Base-by-base conservation (phyloP, 208 protist genomes). In the Naegleria fowleri region DNA sequence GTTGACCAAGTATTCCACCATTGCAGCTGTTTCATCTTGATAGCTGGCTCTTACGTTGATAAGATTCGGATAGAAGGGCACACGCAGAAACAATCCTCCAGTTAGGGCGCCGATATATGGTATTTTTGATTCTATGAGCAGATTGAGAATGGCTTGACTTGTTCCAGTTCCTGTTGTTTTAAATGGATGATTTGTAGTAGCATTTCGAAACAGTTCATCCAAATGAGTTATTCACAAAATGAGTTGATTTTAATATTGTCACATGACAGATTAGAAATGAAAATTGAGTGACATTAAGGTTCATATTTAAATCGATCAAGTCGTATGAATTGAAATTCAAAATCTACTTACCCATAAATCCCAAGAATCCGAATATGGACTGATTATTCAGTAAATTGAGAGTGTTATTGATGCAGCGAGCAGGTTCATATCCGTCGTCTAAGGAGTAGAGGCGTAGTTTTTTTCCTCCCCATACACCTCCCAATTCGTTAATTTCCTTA, bases 31-130 rank as follows among this genome's bases (percentile, higher is more conserved):
- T 38, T 88, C 85, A 11, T 88, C 85, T 5, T 58, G 19, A 88
- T 88, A 88, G 25, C 85, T 39, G 16, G 85, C 39, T 58, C 85
- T 88, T 1, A 88, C n/a, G 38, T 88, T 88, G 9, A 88, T 88
- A 38, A 88, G 55, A 39, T 88, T 88, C 38, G 16, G 13, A 36
- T 36, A 25, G 67, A 79, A 79, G 36, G 41, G 43, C 3, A 9
- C 1, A 19, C 85, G 19, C 5, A 88, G 9, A n/a, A 58, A 48
- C n/a, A 22, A 16, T 58, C 41, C n/a, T 38, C 85, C 85, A 9
- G 85, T 39, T 15, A 88, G 38, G 11, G 85, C 43, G 2, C 41
- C 39, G 38, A 88, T 58, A 58, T 58, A 58, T 7, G 85, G 85
- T 25, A 79, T 36, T 36, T 79, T 79, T 36, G 16, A 36, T 36